phyloP scores from a whole-genome alignment of 352 stramenopile species.

The Plasmopara halstedii region DNA sequence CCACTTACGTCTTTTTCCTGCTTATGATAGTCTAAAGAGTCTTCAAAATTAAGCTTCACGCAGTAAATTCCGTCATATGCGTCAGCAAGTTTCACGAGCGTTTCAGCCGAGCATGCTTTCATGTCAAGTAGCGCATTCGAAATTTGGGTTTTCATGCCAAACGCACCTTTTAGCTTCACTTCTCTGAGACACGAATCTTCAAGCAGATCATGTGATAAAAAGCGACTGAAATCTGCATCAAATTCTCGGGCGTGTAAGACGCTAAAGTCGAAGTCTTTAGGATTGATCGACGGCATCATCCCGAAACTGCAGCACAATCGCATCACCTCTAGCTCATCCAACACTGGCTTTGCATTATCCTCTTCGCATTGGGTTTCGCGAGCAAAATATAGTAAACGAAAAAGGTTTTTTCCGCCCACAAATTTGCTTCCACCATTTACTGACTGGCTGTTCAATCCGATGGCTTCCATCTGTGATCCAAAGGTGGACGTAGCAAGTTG shows the following conservation, averaged over 20 bases:
- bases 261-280: slow-evolving; percentile 41
- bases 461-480: background rate
- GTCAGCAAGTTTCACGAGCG: slow-evolving; percentile 16
- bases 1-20: background rate
- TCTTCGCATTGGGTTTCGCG: slow-evolving; percentile 50
- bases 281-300: slow-evolving; percentile 36
- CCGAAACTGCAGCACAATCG: slow-evolving; percentile 50
- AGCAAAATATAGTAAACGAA: slow-evolving; percentile 42
- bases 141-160: slow-evolving; percentile 54
- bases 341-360: slow-evolving; percentile 64
- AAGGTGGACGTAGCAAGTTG: background rate
- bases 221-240: slow-evolving; percentile 58
- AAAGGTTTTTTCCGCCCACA: slow-evolving; percentile 9
- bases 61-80: slow-evolving; percentile 54
- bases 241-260: slow-evolving; percentile 41
- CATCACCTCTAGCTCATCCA: slow-evolving; percentile 64
- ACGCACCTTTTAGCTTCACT: slow-evolving; percentile 33
- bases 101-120: slow-evolving; percentile 27
- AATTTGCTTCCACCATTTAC: slow-evolving; percentile 1
- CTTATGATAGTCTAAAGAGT: background rate
- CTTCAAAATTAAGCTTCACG: slow-evolving; percentile 10
- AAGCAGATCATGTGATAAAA: slow-evolving; percentile 43
- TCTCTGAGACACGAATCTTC: slow-evolving; percentile 1
- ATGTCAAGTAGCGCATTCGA: slow-evolving; percentile 27
- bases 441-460: background rate